Percentiles rank a stretch among this genome's conserved stretches.
phyloP scores from a whole-genome alignment of 2,329 filamentous ascomycete species.

The Magnaporthiopsis incrustans region DNA sequence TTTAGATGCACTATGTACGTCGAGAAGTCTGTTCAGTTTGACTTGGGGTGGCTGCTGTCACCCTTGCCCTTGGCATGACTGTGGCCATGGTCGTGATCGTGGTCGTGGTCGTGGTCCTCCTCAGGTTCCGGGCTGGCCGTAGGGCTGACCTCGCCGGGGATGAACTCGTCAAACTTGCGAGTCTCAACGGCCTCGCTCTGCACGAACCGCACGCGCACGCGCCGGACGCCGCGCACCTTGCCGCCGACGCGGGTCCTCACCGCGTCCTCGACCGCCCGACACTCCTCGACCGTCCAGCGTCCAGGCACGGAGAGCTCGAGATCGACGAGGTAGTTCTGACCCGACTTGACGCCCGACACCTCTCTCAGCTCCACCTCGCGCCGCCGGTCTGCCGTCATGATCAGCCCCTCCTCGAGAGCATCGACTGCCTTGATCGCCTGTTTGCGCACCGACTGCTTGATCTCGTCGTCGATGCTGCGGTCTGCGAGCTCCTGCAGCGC shows the following conservation, averaged over 20 bases:
- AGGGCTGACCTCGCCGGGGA: slow-evolving; percentile 55
- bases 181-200: slow-evolving; percentile 49
- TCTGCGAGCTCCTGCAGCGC: slow-evolving; percentile 88
- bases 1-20: background rate
- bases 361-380: slow-evolving; percentile 63
- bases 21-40: background rate
- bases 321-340: slow-evolving; percentile 92
- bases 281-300: slow-evolving; percentile 65
- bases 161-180: slow-evolving; percentile 70
- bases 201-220: slow-evolving; percentile 77
- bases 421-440: slow-evolving; percentile 53
- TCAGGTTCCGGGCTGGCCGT: slow-evolving; percentile 54
- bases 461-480: slow-evolving; percentile 75
- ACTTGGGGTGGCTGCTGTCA: slow-evolving; percentile 12
- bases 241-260: slow-evolving; percentile 66
- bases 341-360: slow-evolving; percentile 86
- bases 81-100: slow-evolving; percentile 25
- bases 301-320: slow-evolving; percentile 75
- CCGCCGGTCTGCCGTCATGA: slow-evolving; percentile 37
- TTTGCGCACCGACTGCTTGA: slow-evolving; percentile 63
- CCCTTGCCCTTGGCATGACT: slow-evolving; percentile 11
- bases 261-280: slow-evolving; percentile 61
- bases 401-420: slow-evolving; percentile 22
- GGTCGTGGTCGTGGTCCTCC: slow-evolving; percentile 34
- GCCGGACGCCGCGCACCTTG: slow-evolving; percentile 75